phyloP scores from a whole-genome alignment of 495 filamentous ascomycete genomes.

The Entonaema liquescens region DNA sequence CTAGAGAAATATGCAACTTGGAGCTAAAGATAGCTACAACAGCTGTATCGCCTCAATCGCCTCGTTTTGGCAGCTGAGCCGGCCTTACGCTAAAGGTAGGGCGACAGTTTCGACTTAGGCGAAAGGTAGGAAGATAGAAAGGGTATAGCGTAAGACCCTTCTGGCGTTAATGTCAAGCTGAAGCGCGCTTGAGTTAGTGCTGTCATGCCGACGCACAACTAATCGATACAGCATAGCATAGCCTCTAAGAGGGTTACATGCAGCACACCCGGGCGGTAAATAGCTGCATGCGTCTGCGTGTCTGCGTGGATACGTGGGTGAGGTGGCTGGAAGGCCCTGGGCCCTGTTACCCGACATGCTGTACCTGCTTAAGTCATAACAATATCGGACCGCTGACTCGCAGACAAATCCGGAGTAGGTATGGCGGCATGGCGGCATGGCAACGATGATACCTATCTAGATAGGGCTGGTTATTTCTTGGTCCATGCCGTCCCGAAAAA shows the following conservation, averaged over 20 bases:
- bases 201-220: slow-evolving; percentile 14
- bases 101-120: background rate
- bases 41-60: slow-evolving; percentile 39
- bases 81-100: slow-evolving; percentile 26
- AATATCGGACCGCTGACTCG: slow-evolving; percentile 39
- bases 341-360: slow-evolving; percentile 14
- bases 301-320: background rate
- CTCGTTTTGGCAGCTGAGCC: slow-evolving; percentile 38
- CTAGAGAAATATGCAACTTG: slow-evolving; percentile 18
- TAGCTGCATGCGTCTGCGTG: slow-evolving; percentile 5
- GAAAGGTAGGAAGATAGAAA: slow-evolving; percentile 23
- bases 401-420: slow-evolving; percentile 26
- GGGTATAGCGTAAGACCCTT: slow-evolving; percentile 22
- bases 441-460: slow-evolving; percentile 14
- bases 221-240: slow-evolving; percentile 34
- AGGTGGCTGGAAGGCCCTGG: slow-evolving; percentile 22
- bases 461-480: slow-evolving; percentile 40
- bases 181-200: slow-evolving; percentile 9
- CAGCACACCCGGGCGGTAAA: slow-evolving; percentile 27
- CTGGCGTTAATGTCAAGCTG: slow-evolving; percentile 23
- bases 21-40: slow-evolving; percentile 19
- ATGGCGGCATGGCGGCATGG: slow-evolving; percentile 12
- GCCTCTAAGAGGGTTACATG: slow-evolving; percentile 32
- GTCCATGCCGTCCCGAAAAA: slow-evolving; percentile 34
- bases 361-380: slow-evolving; percentile 18